Percentiles rank a stretch among this genome's conserved stretches.
Conservation (phyloP, 495 filamentous ascomycete species). For the Penicillium verhagenii region DNA sequence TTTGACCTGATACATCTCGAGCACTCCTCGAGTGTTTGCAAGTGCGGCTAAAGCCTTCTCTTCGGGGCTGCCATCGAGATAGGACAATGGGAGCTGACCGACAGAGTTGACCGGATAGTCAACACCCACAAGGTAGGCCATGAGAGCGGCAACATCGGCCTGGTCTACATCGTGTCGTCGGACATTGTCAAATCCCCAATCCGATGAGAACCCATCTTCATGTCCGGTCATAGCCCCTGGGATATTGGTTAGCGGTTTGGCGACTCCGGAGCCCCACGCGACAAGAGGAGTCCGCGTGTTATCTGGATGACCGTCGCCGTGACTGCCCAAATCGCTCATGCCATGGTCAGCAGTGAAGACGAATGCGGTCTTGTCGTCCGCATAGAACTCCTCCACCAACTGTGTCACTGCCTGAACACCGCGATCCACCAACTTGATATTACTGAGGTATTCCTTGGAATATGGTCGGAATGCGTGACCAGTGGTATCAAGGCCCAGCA, state of each 20-base stretch:
- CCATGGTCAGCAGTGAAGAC: slow-evolving; percentile 98
- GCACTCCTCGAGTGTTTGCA: slow-evolving; percentile 81
- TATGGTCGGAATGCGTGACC: slow-evolving; percentile 90
- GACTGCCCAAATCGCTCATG: slow-evolving; percentile 98
- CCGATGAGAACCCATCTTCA: slow-evolving; percentile 85
- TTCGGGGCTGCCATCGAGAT: slow-evolving; percentile 64
- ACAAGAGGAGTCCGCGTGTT: slow-evolving; percentile 95
- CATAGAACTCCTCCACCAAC: slow-evolving; percentile 85
- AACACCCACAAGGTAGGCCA: slow-evolving; percentile 90
- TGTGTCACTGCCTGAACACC: slow-evolving; percentile 80
- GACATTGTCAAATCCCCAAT: slow-evolving; percentile 82
- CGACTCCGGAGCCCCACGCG: slow-evolving; percentile 91
- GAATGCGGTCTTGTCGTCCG: slow-evolving; percentile 88
- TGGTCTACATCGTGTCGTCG: slow-evolving; percentile 88
- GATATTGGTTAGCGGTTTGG: slow-evolving; percentile 60
- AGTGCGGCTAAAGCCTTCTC: slow-evolving; percentile 84
- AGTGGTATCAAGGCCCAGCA: slow-evolving; percentile 92
- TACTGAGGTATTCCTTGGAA: slow-evolving; percentile 90
- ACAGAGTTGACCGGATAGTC: slow-evolving; percentile 97
- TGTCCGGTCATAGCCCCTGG: slow-evolving; percentile 68
- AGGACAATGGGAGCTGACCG: slow-evolving; percentile 85
- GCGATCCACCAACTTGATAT: slow-evolving; percentile 90
- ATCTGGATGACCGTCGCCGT: slow-evolving; percentile 96
- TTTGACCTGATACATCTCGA: slow-evolving; percentile 97
- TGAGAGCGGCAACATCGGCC: slow-evolving; percentile 92